Percentiles rank a stretch among this genome's conserved stretches.
These are phyloP conservation scores for Trifolium subterraneum DNA, from an alignment of 306 rosid species.

Conservation along the genomic window DNA sequence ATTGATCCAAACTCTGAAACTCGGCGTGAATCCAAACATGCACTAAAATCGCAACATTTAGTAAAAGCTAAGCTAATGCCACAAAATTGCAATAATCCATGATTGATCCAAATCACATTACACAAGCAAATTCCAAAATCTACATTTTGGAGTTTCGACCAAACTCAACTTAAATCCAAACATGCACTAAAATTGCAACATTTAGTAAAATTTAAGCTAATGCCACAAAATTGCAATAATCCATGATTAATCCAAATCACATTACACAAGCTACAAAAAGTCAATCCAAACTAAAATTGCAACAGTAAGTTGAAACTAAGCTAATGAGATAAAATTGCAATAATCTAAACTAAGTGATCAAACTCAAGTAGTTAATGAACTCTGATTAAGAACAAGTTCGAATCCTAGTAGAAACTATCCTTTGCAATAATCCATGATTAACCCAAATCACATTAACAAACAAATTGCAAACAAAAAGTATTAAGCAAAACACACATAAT, in stretches of 20 bases:
- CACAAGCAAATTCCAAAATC: background rate
- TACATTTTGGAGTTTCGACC: background rate
- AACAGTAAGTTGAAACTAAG: too few species aligned
- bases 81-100: slow-evolving; percentile 8
- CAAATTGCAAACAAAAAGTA: too few species aligned
- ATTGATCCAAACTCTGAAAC: too few species aligned
- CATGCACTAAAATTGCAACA: background rate
- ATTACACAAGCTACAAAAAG: background rate
- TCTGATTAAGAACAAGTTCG: background rate
- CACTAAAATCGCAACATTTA: background rate
- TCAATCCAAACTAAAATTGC: background rate
- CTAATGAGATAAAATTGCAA: too few species aligned
- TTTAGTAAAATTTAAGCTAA: slow-evolving; percentile 1
- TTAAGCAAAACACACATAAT: background rate
- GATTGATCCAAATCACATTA: slow-evolving; percentile 22
- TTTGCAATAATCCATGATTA: too few species aligned
- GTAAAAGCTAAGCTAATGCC: slow-evolving; percentile 5
- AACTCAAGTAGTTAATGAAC: too few species aligned
- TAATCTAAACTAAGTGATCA: too few species aligned
- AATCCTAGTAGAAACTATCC: background rate
- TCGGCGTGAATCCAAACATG: background rate
- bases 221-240: slow-evolving; percentile 6
- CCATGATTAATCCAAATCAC: slow-evolving; percentile 11
- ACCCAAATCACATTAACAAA: too few species aligned
- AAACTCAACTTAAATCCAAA: background rate